phyloP scores from a whole-genome alignment of 352 stramenopile genomes.

The Phytophthora rubi region DNA sequence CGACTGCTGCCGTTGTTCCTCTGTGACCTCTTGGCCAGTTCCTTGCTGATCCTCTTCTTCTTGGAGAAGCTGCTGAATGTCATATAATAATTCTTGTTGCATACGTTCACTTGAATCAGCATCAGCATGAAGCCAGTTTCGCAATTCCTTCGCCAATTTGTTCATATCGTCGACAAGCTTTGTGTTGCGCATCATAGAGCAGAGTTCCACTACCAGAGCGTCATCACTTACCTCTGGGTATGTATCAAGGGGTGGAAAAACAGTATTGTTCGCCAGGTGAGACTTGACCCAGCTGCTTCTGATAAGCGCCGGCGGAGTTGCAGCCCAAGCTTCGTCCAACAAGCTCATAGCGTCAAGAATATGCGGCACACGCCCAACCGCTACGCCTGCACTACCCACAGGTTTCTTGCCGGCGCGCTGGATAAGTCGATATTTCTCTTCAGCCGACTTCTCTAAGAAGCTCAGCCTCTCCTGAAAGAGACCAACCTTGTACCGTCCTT shows the following conservation, averaged over 20 bases:
- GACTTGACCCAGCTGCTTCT: constrained; percentile 43
- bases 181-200: constrained; percentile 43
- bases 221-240: constrained; percentile 40
- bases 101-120: constrained; percentile 59
- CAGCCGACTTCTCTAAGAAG: constrained; percentile 46
- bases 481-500: constrained; percentile 57
- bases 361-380: constrained; percentile 46
- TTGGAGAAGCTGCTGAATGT: constrained; percentile 50
- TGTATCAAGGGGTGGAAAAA: background rate
- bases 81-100: constrained; percentile 54
- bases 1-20: constrained; percentile 18
- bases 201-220: constrained; percentile 43
- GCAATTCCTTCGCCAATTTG: constrained; percentile 47
- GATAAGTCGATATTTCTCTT: constrained; percentile 49
- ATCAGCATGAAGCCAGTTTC: constrained; percentile 46
- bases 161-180: constrained; percentile 38
- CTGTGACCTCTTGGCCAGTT: constrained; percentile 1
- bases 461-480: constrained; percentile 55
- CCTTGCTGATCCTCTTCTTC: constrained; percentile 41
- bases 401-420: constrained; percentile 53
- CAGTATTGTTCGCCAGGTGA: constrained; percentile 23
- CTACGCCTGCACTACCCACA: constrained; percentile 36
- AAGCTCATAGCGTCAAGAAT: constrained; percentile 54
- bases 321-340: constrained; percentile 48
- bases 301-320: constrained; percentile 32